These are phyloP conservation scores for Cystobasidium ongulense DNA, from an alignment of 768 basidiomycete species.

Conservation along the genomic window DNA sequence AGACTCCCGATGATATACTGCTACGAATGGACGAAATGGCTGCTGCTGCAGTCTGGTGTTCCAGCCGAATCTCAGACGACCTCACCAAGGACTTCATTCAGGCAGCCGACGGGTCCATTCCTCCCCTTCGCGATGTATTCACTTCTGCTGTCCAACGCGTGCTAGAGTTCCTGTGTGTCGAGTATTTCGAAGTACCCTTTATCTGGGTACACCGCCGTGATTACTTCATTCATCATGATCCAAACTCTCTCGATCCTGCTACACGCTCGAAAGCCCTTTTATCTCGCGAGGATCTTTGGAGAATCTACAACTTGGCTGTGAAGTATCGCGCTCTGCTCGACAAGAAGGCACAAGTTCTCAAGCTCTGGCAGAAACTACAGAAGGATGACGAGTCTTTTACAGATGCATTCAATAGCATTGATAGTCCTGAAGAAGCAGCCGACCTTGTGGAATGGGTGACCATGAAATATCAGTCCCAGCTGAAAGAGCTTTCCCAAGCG, in stretches of 20 bases:
- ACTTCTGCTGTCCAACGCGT: constrained; percentile 68
- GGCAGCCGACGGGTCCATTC: constrained; percentile 54
- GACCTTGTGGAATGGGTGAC: constrained; percentile 86
- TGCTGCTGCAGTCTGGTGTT: constrained; percentile 80
- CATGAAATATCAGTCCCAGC: constrained; percentile 71
- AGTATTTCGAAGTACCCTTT: constrained; percentile 88
- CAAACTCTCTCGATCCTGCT: constrained; percentile 40
- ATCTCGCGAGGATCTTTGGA: constrained; percentile 73
- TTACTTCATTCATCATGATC: constrained; percentile 74
- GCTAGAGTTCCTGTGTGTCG: constrained; percentile 72
- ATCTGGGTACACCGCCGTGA: constrained; percentile 90
- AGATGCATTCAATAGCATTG: constrained; percentile 46
- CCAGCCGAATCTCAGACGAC: constrained; percentile 61
- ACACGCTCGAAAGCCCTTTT: constrained; percentile 52
- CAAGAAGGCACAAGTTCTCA: constrained; percentile 57
- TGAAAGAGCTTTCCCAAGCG: constrained; percentile 50
- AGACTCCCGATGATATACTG: constrained; percentile 45
- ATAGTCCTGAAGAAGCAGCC: constrained; percentile 77
- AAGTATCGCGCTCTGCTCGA: constrained; percentile 80
- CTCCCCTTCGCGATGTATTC: constrained; percentile 49
- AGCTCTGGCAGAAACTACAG: constrained; percentile 55
- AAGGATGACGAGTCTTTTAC: constrained; percentile 47
- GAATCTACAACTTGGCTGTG: constrained; percentile 76
- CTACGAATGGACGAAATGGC: constrained; percentile 66
- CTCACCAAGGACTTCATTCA: constrained; percentile 67